Base-by-base conservation (phyloP, 23 red algal genomes). In the Gracilaria caudata region DNA sequence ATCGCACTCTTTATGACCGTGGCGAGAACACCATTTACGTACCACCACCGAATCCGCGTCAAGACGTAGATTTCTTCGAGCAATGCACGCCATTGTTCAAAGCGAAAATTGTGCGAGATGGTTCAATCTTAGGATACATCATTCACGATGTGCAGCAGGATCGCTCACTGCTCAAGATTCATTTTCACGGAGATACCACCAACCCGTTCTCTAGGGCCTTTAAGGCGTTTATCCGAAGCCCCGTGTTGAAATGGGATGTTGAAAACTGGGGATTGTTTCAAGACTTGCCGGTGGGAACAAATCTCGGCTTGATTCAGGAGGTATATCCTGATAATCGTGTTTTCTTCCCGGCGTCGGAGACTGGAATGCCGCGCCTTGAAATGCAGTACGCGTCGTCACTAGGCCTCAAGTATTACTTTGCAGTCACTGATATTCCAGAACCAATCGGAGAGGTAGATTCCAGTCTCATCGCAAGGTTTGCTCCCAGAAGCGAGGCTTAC, bases 301-400 rank as follows among this genome's bases (percentile, higher is more conserved):
- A 76, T 21, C 10, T 86, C 4, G 82, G 82, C 11, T 37, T 77
- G 53, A 86, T 86, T 58, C 46, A 86, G 34, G 82, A 86, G 82
- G 82, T 86, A 30, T 86, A 64, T 70, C 82, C 82, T 0, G 82
- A 86, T 25, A 86, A 86, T 35, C 82, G 60, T 12, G 82, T 86
- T 1, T 86, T 86, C 17, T 59, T 58, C 20, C 61, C 60, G 2
- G 24, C 68, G 19, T 6, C 21, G 0, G 55, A 34, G 17, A 63
- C 32, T 0, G 68, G 68, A 4, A 59, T 74, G 47, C 82, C 82
- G 53, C 68, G 82, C 0, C 60, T 86, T 24, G 82, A 86, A 63
- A 86, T 86, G 82, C 82, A 86, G 61, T 19, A 26, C 20, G 72
- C 82, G 0, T 51, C 68, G 2, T 55, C 82, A 6, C 29, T 86